Percentiles rank a stretch among this genome's conserved stretches.
phyloP scores from a whole-genome alignment of 208 protist genomes.

The Borovskyia barvae region DNA sequence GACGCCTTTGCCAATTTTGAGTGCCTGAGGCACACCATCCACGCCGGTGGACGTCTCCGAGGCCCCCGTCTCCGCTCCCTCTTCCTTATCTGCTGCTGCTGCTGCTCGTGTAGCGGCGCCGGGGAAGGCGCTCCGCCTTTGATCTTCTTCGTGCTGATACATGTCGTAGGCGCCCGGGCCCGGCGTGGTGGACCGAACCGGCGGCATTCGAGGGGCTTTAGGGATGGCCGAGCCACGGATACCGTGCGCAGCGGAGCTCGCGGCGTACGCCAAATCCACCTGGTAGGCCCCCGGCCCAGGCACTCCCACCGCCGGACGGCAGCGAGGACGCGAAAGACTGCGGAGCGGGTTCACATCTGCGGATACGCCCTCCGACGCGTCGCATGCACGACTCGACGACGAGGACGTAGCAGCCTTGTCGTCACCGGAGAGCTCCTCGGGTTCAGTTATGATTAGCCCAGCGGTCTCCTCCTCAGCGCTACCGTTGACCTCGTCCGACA shows the following conservation, averaged over 20 bases:
- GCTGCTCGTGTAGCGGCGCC: background rate
- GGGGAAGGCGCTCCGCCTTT: background rate
- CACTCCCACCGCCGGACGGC: conserved; percentile 3
- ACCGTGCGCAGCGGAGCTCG: conserved; percentile 14
- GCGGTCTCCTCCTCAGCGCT: too few relatives aligned
- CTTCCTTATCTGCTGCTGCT: background rate
- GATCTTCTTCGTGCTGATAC: conserved; percentile 6
- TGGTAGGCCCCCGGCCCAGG: conserved; percentile 72
- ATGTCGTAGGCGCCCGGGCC: conserved; percentile 23
- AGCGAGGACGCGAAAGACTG: conserved; percentile 13
- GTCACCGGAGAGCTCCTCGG: too few relatives aligned
- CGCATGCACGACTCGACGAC: background rate
- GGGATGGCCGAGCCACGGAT: conserved; percentile 22
- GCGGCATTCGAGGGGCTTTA: conserved; percentile 26
- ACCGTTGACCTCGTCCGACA: too few relatives aligned
- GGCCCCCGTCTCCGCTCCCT: background rate
- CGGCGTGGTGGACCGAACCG: conserved; percentile 14
- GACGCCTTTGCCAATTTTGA: conserved; percentile 6
- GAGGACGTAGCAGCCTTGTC: too few relatives aligned
- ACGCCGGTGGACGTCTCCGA: background rate
- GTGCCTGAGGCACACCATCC: background rate
- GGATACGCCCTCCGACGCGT: too few relatives aligned
- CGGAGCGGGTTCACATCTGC: conserved; percentile 2
- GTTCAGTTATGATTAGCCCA: too few relatives aligned
- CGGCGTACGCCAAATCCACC: conserved; percentile 34